Base-by-base conservation (phyloP, 192 early-diverging fungal genomes). In the Coemansia sp. region DNA sequence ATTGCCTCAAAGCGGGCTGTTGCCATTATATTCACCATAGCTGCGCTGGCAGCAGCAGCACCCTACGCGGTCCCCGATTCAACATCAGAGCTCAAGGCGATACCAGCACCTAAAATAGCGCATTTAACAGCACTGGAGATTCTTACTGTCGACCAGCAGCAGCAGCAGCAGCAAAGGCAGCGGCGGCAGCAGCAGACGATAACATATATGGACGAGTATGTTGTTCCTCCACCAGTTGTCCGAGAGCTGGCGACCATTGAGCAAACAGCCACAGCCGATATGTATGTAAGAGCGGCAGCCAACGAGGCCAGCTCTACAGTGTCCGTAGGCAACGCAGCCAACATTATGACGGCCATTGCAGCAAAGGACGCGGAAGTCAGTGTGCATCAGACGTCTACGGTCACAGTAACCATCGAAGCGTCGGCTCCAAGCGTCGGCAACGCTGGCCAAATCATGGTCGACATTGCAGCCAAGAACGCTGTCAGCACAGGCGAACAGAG, bases 381-480 rank as follows among this genome's bases (percentile, higher is more conserved):
- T 13, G 59, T 17, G 0, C 4, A 25, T 9, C 14, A 29, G 2
- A 41, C 40, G 45, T 32, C 59, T 1, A 40, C 40, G 0, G 41
- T 15, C 22, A 61, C 41, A 3, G 13, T 17, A 15, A 58, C 45
- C 2, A 13, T 33, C 2, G 45, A 22, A 14, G 41, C 29, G 17
- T 29, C 45, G 5, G 20, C 33, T 13, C 60, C 62, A 56, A 63
- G 54, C n/a, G 25, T 38, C 13, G 66, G 66, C 36, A 38, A 74
- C 25, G n/a, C 61, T 3, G 36, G 33, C 5, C 54, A 45, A 9
- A 66, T 72, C 9, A 74, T 74, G 65, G 33, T 23, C 2, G 66
- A 38, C 8, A 74, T 67, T 22, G 58, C 58, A 0, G 52, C 22
- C 34, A 61, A 60, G 15, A 4, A 20, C n/a, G 32, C 34, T 29